Conservation (phyloP, 163 green algal species). For the Scenedesmus sp. region DNA sequence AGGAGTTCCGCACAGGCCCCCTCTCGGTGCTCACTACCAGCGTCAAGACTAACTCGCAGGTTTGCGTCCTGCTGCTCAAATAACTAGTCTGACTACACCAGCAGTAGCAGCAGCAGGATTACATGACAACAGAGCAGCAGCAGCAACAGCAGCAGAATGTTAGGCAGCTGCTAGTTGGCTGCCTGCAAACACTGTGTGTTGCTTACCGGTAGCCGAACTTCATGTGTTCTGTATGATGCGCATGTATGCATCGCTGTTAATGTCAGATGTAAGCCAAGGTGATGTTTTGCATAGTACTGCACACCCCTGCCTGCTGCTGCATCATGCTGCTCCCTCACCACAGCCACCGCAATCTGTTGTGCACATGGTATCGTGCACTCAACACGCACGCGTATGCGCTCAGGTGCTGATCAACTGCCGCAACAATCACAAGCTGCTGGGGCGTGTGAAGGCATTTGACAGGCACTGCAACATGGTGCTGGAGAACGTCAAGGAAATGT, state of each 20-base stretch:
- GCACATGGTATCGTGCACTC: neutral
- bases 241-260: too few relatives aligned
- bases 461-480: constrained; percentile 99
- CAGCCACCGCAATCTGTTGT: neutral
- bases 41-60: constrained; percentile 98
- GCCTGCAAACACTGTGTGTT: too few relatives aligned
- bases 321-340: neutral
- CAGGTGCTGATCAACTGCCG: constrained; percentile 99
- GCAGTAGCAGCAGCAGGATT: constrained; percentile 48
- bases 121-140: constrained; percentile 43
- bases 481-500: constrained; percentile 99
- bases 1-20: constrained; percentile 94
- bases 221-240: too few relatives aligned
- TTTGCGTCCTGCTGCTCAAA: constrained; percentile 3
- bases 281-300: too few relatives aligned
- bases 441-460: constrained; percentile 98
- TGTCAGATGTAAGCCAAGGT: too few relatives aligned
- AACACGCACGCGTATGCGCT: neutral
- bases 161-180: too few relatives aligned
- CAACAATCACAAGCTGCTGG: constrained; percentile 99
- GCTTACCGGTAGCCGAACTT: too few relatives aligned
- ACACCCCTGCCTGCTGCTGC: too few relatives aligned
- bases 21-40: constrained; percentile 96
- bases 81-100: too few relatives aligned
- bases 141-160: neutral